phyloP scores from a whole-genome alignment of 106 monocot species.

The Allium fistulosum region DNA sequence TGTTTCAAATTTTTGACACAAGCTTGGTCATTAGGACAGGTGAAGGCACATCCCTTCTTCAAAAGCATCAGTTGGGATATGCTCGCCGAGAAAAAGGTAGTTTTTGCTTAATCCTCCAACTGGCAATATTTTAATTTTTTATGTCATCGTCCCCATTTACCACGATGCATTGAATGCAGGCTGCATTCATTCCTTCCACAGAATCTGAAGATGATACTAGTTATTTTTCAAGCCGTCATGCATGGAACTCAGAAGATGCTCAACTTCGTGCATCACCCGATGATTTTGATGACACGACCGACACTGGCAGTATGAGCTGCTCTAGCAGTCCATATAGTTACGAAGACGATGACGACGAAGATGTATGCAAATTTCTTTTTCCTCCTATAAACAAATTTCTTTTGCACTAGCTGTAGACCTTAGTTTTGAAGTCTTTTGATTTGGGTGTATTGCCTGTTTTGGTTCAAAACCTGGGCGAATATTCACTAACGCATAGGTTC shows the following conservation, averaged over 20 bases:
- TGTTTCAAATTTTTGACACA: slow-evolving; percentile 6
- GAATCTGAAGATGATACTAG: slow-evolving; percentile 89
- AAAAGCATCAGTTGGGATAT: slow-evolving; percentile 86
- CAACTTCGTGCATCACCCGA: slow-evolving; percentile 14
- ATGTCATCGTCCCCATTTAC: not conserved
- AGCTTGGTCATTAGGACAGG: slow-evolving; percentile 45
- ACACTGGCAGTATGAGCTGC: slow-evolving; percentile 53
- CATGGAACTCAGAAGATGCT: slow-evolving; percentile 49
- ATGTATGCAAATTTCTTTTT: slow-evolving; percentile 26
- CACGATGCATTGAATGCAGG: slow-evolving; percentile 39
- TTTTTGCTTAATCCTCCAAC: not conserved
- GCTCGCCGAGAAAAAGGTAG: slow-evolving; percentile 86
- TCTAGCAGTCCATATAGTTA: slow-evolving; percentile 46
- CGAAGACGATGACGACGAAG: slow-evolving; percentile 56
- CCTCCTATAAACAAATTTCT: too few relatives aligned
- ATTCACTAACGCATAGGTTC: too few relatives aligned
- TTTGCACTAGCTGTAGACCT: too few relatives aligned
- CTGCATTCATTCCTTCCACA: slow-evolving; percentile 80
- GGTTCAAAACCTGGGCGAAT: too few relatives aligned
- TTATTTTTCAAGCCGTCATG: slow-evolving; percentile 76
- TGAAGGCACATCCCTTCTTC: slow-evolving; percentile 91
- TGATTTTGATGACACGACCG: slow-evolving; percentile 37
- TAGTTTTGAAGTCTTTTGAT: too few relatives aligned
- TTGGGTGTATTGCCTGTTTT: too few relatives aligned
- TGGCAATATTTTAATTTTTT: not conserved